These are phyloP conservation scores for Aspergillus alliaceus DNA, from an alignment of 2,329 filamentous ascomycete species.

Conservation along the genomic window DNA sequence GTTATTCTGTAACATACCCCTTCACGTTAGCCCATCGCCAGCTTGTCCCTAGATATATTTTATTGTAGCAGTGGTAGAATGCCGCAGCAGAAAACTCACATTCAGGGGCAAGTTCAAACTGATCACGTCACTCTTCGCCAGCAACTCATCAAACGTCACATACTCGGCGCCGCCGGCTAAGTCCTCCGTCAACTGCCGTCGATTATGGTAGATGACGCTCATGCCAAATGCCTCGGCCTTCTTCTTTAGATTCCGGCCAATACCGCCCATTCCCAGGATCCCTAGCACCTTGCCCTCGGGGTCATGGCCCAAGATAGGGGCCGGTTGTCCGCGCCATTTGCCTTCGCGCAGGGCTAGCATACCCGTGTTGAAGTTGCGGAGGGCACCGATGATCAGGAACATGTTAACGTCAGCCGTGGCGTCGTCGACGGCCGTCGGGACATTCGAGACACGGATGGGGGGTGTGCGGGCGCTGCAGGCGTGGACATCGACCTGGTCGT, in stretches of 20 bases:
- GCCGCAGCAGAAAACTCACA: slow-evolving; percentile 51
- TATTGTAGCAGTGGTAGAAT: neutral
- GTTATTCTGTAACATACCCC: slow-evolving; percentile 45
- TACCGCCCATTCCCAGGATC: slow-evolving; percentile 83
- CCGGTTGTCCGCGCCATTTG: slow-evolving; percentile 63
- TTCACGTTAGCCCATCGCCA: neutral
- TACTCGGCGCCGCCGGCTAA: slow-evolving; percentile 41
- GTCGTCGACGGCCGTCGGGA: slow-evolving; percentile 77
- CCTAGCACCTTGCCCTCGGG: slow-evolving; percentile 76
- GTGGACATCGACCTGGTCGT: slow-evolving; percentile 75
- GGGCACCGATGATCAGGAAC: slow-evolving; percentile 76
- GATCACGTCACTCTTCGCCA: slow-evolving; percentile 70
- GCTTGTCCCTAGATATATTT: neutral
- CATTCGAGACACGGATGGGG: slow-evolving; percentile 71
- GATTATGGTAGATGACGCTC: slow-evolving; percentile 73
- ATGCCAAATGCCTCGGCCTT: slow-evolving; percentile 77
- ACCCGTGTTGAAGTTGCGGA: slow-evolving; percentile 69
- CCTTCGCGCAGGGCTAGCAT: slow-evolving; percentile 67
- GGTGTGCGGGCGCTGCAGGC: slow-evolving; percentile 65
- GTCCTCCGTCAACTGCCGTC: slow-evolving; percentile 59
- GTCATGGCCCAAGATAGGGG: slow-evolving; percentile 67
- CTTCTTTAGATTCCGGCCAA: slow-evolving; percentile 72
- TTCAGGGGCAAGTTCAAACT: slow-evolving; percentile 81
- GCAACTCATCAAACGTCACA: slow-evolving; percentile 69
- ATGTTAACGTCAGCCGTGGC: slow-evolving; percentile 79